Conservation (phyloP, 78 protist species). For the Monocercomonoides exilis region DNA sequence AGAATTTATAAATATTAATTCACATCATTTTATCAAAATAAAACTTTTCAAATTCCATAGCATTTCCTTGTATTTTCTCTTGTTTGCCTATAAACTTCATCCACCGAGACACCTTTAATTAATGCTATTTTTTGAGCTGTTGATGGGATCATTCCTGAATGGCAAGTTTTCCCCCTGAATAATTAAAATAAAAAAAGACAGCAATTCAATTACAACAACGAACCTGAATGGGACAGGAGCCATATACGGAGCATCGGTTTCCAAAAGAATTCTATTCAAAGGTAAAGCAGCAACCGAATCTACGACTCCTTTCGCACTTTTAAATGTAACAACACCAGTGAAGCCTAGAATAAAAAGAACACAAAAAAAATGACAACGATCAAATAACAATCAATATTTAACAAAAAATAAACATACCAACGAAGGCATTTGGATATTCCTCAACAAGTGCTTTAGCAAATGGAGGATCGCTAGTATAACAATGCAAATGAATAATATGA, state of each 20-base stretch:
- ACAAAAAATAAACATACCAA: neutral
- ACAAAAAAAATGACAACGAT: neutral
- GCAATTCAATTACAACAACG: no score
- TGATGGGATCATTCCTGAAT: constrained; percentile 21
- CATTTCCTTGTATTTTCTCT: neutral
- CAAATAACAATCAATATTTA: neutral
- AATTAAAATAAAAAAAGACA: no score
- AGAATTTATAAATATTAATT: no score
- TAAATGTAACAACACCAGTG: constrained; percentile 24
- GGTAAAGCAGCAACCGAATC: constrained; percentile 1
- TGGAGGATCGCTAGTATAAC: neutral
- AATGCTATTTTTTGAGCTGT: neutral
- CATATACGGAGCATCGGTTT: constrained; percentile 37
- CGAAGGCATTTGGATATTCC: neutral
- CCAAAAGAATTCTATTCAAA: constrained; percentile 15
- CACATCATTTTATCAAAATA: no score
- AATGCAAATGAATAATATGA: constrained; percentile 6
- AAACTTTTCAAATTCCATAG: neutral
- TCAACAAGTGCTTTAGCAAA: neutral
- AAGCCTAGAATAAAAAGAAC: neutral
- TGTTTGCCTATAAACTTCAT: neutral
- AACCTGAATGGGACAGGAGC: constrained; percentile 27
- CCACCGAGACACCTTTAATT: neutral
- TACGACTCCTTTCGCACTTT: neutral
- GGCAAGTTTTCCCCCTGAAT: constrained; percentile 14